phyloP scores from a whole-genome alignment of 805 yeast species.

The Candida silvatica region DNA sequence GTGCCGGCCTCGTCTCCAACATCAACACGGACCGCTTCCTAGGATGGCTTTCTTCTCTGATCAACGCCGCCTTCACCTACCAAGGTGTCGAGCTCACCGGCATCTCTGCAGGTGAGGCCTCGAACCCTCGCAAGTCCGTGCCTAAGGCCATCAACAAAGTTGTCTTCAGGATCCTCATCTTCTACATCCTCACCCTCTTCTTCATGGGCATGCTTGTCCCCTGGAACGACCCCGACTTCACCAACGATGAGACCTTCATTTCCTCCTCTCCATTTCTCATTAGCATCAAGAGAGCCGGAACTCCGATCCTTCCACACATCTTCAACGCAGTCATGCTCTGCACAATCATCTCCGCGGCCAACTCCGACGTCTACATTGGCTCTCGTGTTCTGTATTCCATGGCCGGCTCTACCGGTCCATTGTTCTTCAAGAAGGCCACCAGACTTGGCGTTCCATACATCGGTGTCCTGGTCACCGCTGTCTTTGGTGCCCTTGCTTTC shows the following conservation, averaged over 20 bases:
- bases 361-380: conserved; percentile 64
- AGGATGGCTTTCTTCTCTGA: conserved; percentile 61
- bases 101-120: conserved; percentile 64
- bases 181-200: conserved; percentile 55
- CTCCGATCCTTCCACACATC: conserved; percentile 54
- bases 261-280: conserved; percentile 64
- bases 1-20: conserved; percentile 44
- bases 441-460: conserved; percentile 52
- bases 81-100: conserved; percentile 75
- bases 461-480: conserved; percentile 46
- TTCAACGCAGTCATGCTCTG: conserved; percentile 61
- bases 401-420: conserved; percentile 40
- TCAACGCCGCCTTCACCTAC: conserved; percentile 67
- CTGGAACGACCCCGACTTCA: conserved; percentile 47
- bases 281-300: conserved; percentile 62
- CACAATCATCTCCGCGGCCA: conserved; percentile 70
- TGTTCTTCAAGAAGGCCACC: conserved; percentile 36
- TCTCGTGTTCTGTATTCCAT: conserved; percentile 23
- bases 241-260: conserved; percentile 28
- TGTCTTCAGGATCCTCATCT: conserved; percentile 51
- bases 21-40: conserved; percentile 47
- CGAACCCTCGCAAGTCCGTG: conserved; percentile 57
- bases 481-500: conserved; percentile 56
- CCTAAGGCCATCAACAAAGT: conserved; percentile 67
- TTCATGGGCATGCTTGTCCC: conserved; percentile 68